Conservation (phyloP, 257 asterid genomes). For the Penstemon newberryi region DNA sequence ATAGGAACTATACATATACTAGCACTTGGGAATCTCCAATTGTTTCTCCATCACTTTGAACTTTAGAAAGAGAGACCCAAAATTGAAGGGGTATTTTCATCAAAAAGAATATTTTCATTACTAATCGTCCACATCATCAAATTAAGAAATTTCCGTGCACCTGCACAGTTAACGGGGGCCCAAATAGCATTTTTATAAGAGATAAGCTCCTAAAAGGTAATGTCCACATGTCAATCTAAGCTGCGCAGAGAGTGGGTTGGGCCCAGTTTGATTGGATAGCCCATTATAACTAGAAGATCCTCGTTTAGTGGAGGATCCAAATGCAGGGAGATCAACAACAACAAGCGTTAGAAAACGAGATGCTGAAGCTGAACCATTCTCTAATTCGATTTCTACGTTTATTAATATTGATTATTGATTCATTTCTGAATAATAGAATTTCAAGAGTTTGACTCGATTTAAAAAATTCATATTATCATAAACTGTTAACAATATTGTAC, state of each 20-base stretch:
- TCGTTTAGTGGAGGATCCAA: constrained; percentile 20
- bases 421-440: no score
- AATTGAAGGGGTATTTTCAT: background rate
- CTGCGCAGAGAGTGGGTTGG: constrained; percentile 26
- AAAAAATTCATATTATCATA: no score
- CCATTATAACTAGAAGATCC: constrained; percentile 18
- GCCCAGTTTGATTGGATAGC: constrained; percentile 25
- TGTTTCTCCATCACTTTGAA: constrained; percentile 5
- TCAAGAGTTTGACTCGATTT: no score
- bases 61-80: background rate
- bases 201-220: constrained; percentile 10
- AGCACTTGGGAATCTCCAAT: background rate
- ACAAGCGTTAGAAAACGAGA: background rate
- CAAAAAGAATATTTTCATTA: background rate
- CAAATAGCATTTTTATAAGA: background rate
- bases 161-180: background rate
- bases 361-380: no score
- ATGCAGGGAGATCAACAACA: background rate
- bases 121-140: background rate
- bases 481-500: no score
- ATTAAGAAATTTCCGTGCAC: background rate
- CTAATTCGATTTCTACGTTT: no score
- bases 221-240: constrained; percentile 21
- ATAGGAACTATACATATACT: no score
- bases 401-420: no score